Conservation (phyloP, 352 stramenopile genomes). For the Aphanomyces euteiches region DNA sequence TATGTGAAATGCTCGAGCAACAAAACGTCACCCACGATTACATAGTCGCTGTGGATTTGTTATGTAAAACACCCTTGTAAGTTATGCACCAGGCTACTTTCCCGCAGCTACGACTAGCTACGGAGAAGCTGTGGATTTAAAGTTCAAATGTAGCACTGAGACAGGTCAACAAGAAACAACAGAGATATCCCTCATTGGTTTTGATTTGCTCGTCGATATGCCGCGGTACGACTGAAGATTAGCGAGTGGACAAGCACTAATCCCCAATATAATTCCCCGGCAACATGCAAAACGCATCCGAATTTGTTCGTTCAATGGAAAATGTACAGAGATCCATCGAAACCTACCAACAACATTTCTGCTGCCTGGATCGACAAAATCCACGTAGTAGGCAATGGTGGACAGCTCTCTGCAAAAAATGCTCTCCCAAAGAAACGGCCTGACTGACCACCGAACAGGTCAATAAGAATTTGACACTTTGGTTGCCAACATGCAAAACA, state of each 20-base stretch:
- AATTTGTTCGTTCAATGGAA: not conserved
- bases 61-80: no score
- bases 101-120: no score
- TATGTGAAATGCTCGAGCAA: no score
- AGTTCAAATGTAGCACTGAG: constrained; percentile 14
- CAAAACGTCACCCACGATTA: no score
- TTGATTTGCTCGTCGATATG: constrained; percentile 15
- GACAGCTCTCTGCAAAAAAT: not conserved
- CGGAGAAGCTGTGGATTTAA: no score
- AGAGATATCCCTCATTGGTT: constrained; percentile 20
- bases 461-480: constrained; percentile 91
- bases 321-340: constrained; percentile 2
- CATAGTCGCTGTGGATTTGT: no score
- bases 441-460: constrained; percentile 62
- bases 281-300: not conserved
- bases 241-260: constrained; percentile 19
- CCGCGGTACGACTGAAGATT: constrained; percentile 13
- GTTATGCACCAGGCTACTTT: no score
- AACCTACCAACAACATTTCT: not conserved
- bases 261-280: constrained; percentile 18
- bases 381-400: not conserved
- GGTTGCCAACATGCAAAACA: constrained; percentile 40
- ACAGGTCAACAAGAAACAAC: constrained; percentile 24
- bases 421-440: constrained; percentile 88
- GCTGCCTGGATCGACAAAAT: not conserved